Percentiles rank a stretch among this genome's conserved stretches.
phyloP scores from a whole-genome alignment of 176 grass and related monocot genomes.

The Triticum turgidum region DNA sequence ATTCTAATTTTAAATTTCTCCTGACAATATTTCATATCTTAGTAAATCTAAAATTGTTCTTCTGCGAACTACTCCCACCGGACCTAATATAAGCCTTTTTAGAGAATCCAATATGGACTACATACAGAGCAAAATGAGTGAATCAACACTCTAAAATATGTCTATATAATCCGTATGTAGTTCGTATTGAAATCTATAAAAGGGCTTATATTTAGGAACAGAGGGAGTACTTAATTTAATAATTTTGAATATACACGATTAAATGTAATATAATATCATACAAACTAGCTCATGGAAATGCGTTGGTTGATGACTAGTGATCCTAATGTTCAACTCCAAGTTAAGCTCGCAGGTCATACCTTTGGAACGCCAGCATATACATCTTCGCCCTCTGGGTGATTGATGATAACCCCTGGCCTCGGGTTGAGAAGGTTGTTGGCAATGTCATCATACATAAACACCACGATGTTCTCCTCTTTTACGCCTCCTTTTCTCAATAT shows the following conservation, averaged over 20 bases:
- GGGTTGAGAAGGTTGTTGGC: slow-evolving; percentile 67
- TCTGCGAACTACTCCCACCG: background rate
- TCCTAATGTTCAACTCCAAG: background rate
- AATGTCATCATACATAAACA: slow-evolving; percentile 91
- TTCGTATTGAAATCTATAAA: too few relatives aligned
- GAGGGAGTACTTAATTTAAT: background rate
- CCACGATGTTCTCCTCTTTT: slow-evolving; percentile 87
- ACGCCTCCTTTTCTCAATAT: slow-evolving; percentile 61
- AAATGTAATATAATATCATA: background rate
- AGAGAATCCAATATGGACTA: too few relatives aligned
- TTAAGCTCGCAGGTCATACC: slow-evolving; percentile 33
- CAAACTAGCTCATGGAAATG: background rate
- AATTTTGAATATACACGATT: background rate
- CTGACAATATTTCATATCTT: background rate
- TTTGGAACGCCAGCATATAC: slow-evolving; percentile 85
- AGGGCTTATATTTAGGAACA: too few relatives aligned
- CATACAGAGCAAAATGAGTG: too few relatives aligned
- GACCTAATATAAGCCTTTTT: too few relatives aligned
- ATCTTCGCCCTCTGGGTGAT: slow-evolving; percentile 70
- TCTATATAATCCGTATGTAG: too few relatives aligned
- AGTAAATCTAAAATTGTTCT: background rate
- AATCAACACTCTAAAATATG: too few relatives aligned
- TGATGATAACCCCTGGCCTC: slow-evolving; percentile 67
- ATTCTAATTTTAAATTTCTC: background rate
- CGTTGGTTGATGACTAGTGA: background rate